A percentile compares a stretch with the other conserved stretches of the same genome.
Conservation (phyloP, 2,329 filamentous ascomycete genomes). For the Onygenales sp. region DNA sequence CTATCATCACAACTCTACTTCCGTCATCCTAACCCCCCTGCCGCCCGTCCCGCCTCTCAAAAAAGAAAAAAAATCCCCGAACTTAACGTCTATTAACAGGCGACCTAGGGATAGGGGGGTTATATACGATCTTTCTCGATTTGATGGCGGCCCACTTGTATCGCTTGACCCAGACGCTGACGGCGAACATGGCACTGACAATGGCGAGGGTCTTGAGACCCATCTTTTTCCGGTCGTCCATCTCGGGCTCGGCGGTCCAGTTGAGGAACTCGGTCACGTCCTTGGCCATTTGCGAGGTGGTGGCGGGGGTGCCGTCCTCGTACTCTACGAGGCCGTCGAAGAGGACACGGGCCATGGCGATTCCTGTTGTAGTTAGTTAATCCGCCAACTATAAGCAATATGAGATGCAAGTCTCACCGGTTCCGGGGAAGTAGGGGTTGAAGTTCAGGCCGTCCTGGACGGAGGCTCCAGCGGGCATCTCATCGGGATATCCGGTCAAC, state of each 20-base stretch:
- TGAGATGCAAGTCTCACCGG: conserved; percentile 45
- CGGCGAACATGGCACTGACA: conserved; percentile 64
- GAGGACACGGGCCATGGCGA: conserved; percentile 96
- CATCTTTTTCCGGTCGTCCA: conserved; percentile 99
- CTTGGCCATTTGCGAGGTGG: conserved; percentile 99
- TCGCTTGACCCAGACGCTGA: conserved; percentile 97
- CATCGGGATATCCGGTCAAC: conserved; percentile 94
- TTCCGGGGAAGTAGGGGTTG: conserved; percentile 99
- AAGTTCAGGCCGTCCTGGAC: conserved; percentile 93
- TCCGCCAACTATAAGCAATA: background rate
- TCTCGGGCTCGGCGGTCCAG: conserved; percentile 98
- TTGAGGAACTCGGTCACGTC: conserved; percentile 98
- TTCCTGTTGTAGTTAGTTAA: conserved; percentile 37
- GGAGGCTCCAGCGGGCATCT: conserved; percentile 78
- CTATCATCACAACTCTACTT: background rate
- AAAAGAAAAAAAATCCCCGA: background rate
- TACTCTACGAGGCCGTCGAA: conserved; percentile 98
- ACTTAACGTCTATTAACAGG: background rate
- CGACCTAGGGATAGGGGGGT: conserved; percentile 50
- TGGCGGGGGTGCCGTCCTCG: conserved; percentile 88
- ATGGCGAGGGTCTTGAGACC: conserved; percentile 90
- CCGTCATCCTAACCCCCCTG: background rate
- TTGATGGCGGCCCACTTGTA: conserved; percentile 99
- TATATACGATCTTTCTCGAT: conserved; percentile 87
- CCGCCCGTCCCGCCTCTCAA: background rate